These are phyloP conservation scores for Teunomyces tritomae DNA, from an alignment of 805 yeast genomes.

Conservation along the genomic window DNA sequence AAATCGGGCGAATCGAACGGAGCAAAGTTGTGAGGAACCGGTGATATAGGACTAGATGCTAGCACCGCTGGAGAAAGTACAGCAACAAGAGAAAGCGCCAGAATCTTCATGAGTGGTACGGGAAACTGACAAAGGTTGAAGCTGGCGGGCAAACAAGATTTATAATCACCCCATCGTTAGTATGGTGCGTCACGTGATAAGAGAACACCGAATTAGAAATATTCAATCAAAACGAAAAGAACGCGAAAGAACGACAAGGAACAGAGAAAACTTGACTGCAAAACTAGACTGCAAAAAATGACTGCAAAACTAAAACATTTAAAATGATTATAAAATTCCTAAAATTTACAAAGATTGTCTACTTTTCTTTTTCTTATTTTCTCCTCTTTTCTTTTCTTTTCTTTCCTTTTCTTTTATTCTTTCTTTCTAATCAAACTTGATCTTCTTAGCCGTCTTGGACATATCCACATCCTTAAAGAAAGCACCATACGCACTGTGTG, in stretches of 20 bases:
- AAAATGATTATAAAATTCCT: no score
- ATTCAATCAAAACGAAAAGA: no score
- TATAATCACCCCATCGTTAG: no score
- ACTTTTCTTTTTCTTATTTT: not conserved
- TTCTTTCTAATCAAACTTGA: conserved; percentile 61
- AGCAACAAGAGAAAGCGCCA: not conserved
- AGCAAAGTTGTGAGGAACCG: conserved; percentile 15
- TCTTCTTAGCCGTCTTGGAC: conserved; percentile 81
- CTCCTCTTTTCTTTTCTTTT: not conserved
- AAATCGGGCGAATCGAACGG: conserved; percentile 45
- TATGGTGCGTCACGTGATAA: no score
- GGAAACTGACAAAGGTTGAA: not conserved
- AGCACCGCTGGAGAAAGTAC: not conserved
- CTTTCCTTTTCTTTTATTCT: not conserved
- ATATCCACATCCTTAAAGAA: conserved; percentile 91
- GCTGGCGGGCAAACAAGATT: no score
- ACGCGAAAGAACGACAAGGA: no score
- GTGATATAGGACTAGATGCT: not conserved
- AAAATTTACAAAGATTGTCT: no score
- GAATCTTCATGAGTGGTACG: not conserved
- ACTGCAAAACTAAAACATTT: no score
- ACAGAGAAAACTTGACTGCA: no score
- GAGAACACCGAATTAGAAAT: no score
- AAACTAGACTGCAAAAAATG: no score
- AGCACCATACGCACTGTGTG: conserved; percentile 97